Percentiles rank a stretch among this genome's conserved stretches.
phyloP scores from a whole-genome alignment of 2,329 filamentous ascomycete species.

The Ophiostoma ulmi region DNA sequence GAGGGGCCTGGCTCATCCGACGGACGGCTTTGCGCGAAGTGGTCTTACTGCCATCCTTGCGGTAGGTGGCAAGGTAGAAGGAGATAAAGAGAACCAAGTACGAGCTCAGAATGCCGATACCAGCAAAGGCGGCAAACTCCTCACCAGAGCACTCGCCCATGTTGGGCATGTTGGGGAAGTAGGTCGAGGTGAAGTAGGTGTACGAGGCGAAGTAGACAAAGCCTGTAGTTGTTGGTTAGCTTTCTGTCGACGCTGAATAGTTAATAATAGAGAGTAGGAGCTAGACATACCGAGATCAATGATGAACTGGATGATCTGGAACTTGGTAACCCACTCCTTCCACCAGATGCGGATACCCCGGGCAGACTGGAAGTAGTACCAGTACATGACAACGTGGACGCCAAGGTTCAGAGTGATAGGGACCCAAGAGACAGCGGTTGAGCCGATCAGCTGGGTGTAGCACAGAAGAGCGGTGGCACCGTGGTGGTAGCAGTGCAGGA shows the following conservation, averaged over 20 bases:
- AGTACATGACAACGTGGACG: slow-evolving; percentile 99
- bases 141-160: slow-evolving; percentile 84
- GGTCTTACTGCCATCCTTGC: slow-evolving; percentile 72
- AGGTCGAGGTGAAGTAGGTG: slow-evolving; percentile 91
- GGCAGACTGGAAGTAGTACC: slow-evolving; percentile 99
- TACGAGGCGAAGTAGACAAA: slow-evolving; percentile 85
- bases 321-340: slow-evolving; percentile 99
- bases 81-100: slow-evolving; percentile 98
- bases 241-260: background rate
- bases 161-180: slow-evolving; percentile 82
- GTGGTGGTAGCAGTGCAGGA: slow-evolving; percentile 99
- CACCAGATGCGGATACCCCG: slow-evolving; percentile 96
- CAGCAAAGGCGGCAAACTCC: slow-evolving; percentile 91
- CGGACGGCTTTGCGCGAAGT: slow-evolving; percentile 74
- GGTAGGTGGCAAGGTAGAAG: slow-evolving; percentile 97
- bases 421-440: slow-evolving; percentile 92
- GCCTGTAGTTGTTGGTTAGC: slow-evolving; percentile 44
- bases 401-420: slow-evolving; percentile 86
- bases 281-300: slow-evolving; percentile 77
- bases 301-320: slow-evolving; percentile 95
- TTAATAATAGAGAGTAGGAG: background rate
- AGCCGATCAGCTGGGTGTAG: slow-evolving; percentile 93
- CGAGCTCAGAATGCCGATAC: slow-evolving; percentile 85
- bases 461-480: slow-evolving; percentile 93
- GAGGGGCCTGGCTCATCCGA: slow-evolving; percentile 59